Evolutionary conservation across 2,329 filamentous ascomycete genomes (phyloP), one percentile per base, ranked within the genome.

Genomic region (Chaetothyriales sp.): DNA sequence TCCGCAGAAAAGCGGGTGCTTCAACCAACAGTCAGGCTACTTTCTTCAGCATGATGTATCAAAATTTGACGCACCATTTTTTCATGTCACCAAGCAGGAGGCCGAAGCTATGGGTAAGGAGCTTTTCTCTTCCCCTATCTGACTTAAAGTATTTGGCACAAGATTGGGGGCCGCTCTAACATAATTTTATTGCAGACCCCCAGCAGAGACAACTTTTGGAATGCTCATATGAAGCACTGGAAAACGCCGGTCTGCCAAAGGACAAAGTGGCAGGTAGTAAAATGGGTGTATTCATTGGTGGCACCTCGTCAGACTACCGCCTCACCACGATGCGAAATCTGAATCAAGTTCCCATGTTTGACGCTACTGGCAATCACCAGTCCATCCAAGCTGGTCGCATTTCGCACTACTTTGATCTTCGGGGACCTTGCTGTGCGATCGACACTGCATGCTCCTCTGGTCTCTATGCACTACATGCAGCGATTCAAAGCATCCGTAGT

Each of bases 11-110:
- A 40, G 33, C 15, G 33, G 33, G 33, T 40, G 33, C 33, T 40
- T 40, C 33, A 40, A 40, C 33, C 33, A 40, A 5, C 9, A 40
- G 33, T 40, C 33, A 5, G 59, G 59, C 3, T 49, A 64, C 46
- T 65, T 65, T 47, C 43, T 67, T 4, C 10, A 37, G 15, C 60
- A 65, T 18, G 62, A 66, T 46, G 18, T 64, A 8, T 56, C 55
- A 1, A 13, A 54, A 1, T 66, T 68, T 20, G 65, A 69, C 52
- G 64, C 66, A 1, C 55, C 63, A 0, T 68, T 69, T 48, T 68
- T 68, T 49, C 63, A 64, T 43, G 64, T 68, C 52, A 61, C 60
- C 10, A 54, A 58, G 2, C 57, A 65, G 13, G 64, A 66, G 46
- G 64, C 64, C 8, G 56, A 62, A 56, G 58, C 61, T 7, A 64